Base-by-base conservation (phyloP, 1,284 basidiomycete genomes). In the Cystobasidium slooffiae region DNA sequence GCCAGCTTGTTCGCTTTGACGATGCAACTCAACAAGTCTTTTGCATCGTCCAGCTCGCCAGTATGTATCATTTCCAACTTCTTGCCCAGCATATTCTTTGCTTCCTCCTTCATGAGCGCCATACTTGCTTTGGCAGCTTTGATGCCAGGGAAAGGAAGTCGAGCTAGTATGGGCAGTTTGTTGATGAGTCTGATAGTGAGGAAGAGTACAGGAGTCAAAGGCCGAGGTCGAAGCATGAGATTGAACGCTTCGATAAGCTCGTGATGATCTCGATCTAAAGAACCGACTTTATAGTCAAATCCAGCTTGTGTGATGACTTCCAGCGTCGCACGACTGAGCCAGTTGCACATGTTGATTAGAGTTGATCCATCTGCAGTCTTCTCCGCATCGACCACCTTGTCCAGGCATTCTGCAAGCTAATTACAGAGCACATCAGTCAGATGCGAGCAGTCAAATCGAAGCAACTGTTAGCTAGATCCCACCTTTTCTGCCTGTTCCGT, bases 301-400 rank as follows among this genome's bases (percentile, higher is more conserved):
- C 87, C 89, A 20, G 90, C 88, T 55, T 88, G 83, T 6, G 89
- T 89, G 70, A 92, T 90, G 53, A 89, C 85, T 78, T 91, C 90
- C 16, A 91, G 84, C 0, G 89, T 89, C 8, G 88, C 86, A 44
- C 87, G 86, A 1, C 85, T 86, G 9, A 91, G 84, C 86, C 87
- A 89, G 20, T 83, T 79, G 68, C 89, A 82, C 18, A 87, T 86
- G 76, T 92, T 89, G 52, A 90, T n/a, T 20, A 58, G 7, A 3
- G 37, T 43, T 10, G 22, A 55, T 37, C 47, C 62, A 31, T 44
- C 63, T 9, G 31, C 41, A 12, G n/a, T 16, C 37, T 44, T 43
- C 20, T 64, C 46, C 16, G 43, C 46, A 24, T 53, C 64, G 20
- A 63, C 8, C 12, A 22, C 44, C 64, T 53, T 66, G 64, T 66